Evolutionary conservation across 2,329 filamentous ascomycete species (phyloP).

Genomic region (Penicillium sp.): DNA sequence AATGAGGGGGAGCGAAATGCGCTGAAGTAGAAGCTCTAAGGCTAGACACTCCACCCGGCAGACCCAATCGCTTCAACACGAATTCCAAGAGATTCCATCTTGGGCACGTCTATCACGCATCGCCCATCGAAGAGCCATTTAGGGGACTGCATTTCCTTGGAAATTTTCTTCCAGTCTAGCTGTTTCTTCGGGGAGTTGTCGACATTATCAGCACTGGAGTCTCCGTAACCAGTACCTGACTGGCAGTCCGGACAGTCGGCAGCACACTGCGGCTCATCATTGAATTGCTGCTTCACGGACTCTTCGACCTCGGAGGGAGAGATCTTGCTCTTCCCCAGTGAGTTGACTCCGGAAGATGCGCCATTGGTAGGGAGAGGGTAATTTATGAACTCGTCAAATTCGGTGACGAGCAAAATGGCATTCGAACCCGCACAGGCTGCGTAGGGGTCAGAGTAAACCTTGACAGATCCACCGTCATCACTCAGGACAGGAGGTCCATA

Average conservation of each 20-base stretch:
- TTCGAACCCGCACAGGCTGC: slow-evolving; percentile 20
- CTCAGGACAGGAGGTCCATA: slow-evolving; percentile 18
- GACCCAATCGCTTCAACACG: slow-evolving; percentile 25
- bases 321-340: neutral
- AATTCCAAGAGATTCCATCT: slow-evolving; percentile 23
- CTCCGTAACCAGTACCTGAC: slow-evolving; percentile 13
- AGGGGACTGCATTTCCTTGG: slow-evolving; percentile 16
- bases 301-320: neutral
- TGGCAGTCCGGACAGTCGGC: slow-evolving; percentile 24
- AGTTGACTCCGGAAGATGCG: neutral
- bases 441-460: slow-evolving; percentile 21
- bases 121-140: slow-evolving; percentile 25
- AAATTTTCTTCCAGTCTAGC: slow-evolving; percentile 20
- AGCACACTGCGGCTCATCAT: slow-evolving; percentile 19
- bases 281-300: neutral
- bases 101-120: slow-evolving; percentile 20
- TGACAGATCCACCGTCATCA: slow-evolving; percentile 24
- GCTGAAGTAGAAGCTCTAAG: neutral
- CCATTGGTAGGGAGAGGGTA: neutral
- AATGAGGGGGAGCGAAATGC: neutral
- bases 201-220: neutral
- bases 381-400: slow-evolving; percentile 25
- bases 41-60: slow-evolving; percentile 8
- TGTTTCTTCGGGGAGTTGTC: slow-evolving; percentile 15
- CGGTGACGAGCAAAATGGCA: slow-evolving; percentile 24